A percentile compares a stretch with the other conserved stretches of the same genome.
These are phyloP conservation scores for Spergularia azorica DNA, from an alignment of 179 eudicot genomes.

Conservation along the genomic window DNA sequence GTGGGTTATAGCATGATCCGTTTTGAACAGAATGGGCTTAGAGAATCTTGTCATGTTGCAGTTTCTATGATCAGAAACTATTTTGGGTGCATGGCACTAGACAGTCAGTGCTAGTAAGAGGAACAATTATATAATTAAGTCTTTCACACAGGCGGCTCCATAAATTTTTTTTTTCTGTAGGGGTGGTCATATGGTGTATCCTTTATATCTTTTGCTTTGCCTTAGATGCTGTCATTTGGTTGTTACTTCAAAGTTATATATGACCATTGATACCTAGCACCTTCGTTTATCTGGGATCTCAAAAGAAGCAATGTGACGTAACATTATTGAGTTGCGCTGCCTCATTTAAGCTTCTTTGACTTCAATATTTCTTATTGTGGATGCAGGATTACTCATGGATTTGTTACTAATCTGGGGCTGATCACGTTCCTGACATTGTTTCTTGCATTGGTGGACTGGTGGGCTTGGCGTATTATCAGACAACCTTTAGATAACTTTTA, in stretches of 20 bases:
- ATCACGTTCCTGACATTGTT: conserved; percentile 54
- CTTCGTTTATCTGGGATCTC: not conserved
- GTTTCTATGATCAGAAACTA: conserved; percentile 7
- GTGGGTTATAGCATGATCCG: not conserved
- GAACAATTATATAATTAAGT: not conserved
- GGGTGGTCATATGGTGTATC: conserved; percentile 8
- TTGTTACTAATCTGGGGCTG: conserved; percentile 64
- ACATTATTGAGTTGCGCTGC: not conserved
- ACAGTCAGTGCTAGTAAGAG: not conserved
- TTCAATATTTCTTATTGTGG: conserved; percentile 10
- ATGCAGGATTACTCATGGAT: conserved; percentile 75
- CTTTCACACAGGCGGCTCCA: not conserved
- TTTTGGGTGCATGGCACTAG: not conserved
- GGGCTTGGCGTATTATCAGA: conserved; percentile 89
- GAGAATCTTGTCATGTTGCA: not conserved
- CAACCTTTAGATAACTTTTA: conserved; percentile 68
- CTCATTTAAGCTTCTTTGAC: conserved; percentile 17
- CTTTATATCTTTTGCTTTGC: not conserved
- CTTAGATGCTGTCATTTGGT: not conserved
- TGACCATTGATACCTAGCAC: not conserved
- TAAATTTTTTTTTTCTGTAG: not conserved
- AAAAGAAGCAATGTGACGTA: not conserved
- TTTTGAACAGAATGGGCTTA: not conserved
- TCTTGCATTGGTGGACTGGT: conserved; percentile 69
- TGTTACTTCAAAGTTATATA: not conserved